A percentile compares a stretch with the other conserved stretches of the same genome.
Evolutionary conservation across 2,329 filamentous ascomycete species (phyloP).

Genomic region (Aspergillus novofumigatus): DNA sequence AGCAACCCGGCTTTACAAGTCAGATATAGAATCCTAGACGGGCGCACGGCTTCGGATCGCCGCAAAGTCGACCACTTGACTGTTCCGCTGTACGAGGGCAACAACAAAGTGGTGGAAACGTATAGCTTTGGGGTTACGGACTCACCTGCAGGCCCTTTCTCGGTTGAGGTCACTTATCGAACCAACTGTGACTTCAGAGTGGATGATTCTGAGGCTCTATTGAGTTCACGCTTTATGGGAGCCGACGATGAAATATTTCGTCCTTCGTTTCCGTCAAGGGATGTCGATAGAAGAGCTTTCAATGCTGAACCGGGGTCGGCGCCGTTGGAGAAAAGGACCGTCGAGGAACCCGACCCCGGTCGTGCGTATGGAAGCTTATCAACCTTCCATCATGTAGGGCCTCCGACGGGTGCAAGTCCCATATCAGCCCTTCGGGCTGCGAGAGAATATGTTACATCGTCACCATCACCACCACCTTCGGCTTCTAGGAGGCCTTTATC

Average conservation of each 20-base stretch:
- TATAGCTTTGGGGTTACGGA: constrained; percentile 81
- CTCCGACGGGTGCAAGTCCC: constrained; percentile 73
- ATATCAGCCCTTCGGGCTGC: constrained; percentile 76
- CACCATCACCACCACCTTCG: constrained; percentile 48
- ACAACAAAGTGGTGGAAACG: constrained; percentile 63
- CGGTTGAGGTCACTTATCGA: constrained; percentile 76
- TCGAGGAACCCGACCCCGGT: constrained; percentile 57
- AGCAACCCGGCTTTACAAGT: constrained; percentile 63
- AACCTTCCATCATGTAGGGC: constrained; percentile 77
- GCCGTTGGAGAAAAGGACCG: constrained; percentile 55
- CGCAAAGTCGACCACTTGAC: constrained; percentile 65
- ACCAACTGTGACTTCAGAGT: constrained; percentile 86
- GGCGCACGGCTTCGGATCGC: constrained; percentile 46
- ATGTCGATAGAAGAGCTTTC: constrained; percentile 24
- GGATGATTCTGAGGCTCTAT: constrained; percentile 81
- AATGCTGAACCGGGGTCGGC: constrained; percentile 67
- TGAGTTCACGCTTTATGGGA: constrained; percentile 92
- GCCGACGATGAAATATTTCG: constrained; percentile 83
- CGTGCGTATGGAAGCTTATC: constrained; percentile 87
- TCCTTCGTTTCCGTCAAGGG: constrained; percentile 65
- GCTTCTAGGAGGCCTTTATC: constrained; percentile 49
- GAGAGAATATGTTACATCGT: constrained; percentile 48
- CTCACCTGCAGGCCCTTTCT: constrained; percentile 79
- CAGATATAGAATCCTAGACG: constrained; percentile 72
- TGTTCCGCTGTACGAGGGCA: constrained; percentile 63